Evolutionary conservation across 192 early-diverging fungal species (phyloP).

Genomic region (Linderina pennispora): DNA sequence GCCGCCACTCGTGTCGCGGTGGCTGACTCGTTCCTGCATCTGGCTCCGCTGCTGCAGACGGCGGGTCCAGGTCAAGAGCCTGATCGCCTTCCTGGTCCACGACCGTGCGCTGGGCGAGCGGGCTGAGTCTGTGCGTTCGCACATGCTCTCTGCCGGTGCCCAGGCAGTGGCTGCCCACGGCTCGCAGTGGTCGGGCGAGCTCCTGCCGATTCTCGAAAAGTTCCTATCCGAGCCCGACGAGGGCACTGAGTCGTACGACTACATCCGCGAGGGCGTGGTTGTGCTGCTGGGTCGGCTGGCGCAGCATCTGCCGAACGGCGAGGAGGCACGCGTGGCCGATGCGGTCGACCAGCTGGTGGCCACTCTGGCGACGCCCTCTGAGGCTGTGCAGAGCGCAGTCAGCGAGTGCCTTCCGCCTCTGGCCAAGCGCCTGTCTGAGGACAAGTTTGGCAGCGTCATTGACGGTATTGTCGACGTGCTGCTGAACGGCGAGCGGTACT

Average conservation of each 20-base stretch:
- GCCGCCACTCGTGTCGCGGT: slow-evolving; percentile 79
- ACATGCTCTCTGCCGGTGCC: slow-evolving; percentile 85
- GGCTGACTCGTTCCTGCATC: slow-evolving; percentile 61
- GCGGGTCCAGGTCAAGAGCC: slow-evolving; percentile 46
- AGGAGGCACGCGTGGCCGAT: slow-evolving; percentile 60
- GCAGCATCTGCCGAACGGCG: slow-evolving; percentile 70
- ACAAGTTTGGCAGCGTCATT: slow-evolving; percentile 53
- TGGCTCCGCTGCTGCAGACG: slow-evolving; percentile 55
- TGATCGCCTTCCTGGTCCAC: slow-evolving; percentile 79
- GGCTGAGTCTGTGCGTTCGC: slow-evolving; percentile 64
- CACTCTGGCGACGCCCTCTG: slow-evolving; percentile 88
- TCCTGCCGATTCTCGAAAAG: slow-evolving; percentile 73
- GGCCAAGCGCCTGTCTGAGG: slow-evolving; percentile 63
- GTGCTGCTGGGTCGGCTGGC: slow-evolving; percentile 89
- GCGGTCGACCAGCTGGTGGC: slow-evolving; percentile 85
- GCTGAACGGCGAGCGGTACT: slow-evolving; percentile 73
- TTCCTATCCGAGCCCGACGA: slow-evolving; percentile 68
- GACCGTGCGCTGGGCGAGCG: slow-evolving; percentile 82
- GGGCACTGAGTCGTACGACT: slow-evolving; percentile 72
- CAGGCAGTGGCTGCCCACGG: slow-evolving; percentile 69
- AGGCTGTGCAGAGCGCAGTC: slow-evolving; percentile 91
- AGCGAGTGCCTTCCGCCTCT: slow-evolving; percentile 90
- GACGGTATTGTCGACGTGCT: slow-evolving; percentile 61
- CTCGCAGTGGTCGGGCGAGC: slow-evolving; percentile 51
- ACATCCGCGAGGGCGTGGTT: slow-evolving; percentile 86